These are phyloP conservation scores for Areca catechu DNA, from an alignment of 176 grass and related monocot species.

Conservation along the genomic window DNA sequence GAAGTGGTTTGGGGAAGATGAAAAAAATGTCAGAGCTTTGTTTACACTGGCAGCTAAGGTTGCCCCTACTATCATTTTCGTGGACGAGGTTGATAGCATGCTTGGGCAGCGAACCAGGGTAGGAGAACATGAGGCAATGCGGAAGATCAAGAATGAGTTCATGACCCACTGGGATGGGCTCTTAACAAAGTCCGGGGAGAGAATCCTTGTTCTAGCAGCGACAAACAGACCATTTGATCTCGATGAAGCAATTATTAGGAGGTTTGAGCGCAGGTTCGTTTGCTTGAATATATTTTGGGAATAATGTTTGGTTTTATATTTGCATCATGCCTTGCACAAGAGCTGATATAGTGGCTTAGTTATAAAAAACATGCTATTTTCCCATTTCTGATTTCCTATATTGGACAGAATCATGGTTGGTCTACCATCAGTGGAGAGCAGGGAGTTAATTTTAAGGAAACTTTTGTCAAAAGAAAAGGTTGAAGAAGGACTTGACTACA, in stretches of 20 bases:
- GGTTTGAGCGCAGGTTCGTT: constrained; percentile 90
- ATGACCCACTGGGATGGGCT: constrained; percentile 98
- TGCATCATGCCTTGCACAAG: no score
- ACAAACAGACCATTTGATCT: constrained; percentile 99
- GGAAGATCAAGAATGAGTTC: constrained; percentile 99
- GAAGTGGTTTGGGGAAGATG: constrained; percentile 96
- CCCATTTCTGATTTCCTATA: constrained; percentile 8
- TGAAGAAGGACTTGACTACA: constrained; percentile 46
- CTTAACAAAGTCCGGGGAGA: constrained; percentile 62
- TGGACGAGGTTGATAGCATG: constrained; percentile 98
- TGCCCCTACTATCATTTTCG: constrained; percentile 85
- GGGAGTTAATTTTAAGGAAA: constrained; percentile 69
- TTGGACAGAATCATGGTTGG: constrained; percentile 88
- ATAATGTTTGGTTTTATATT: constrained; percentile 3
- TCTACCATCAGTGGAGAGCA: constrained; percentile 73
- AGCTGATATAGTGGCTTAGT: no score
- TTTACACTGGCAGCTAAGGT: constrained; percentile 91
- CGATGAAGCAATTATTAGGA: constrained; percentile 94
- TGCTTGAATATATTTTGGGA: neutral
- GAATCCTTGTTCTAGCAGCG: constrained; percentile 91
- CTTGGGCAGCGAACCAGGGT: constrained; percentile 65
- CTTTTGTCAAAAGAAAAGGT: constrained; percentile 84
- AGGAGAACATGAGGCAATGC: constrained; percentile 90
- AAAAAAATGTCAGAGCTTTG: constrained; percentile 90
- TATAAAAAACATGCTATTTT: no score